These are phyloP conservation scores for Aspergillus tubingensis DNA, from an alignment of 2,329 filamentous ascomycete species.

Conservation along the genomic window DNA sequence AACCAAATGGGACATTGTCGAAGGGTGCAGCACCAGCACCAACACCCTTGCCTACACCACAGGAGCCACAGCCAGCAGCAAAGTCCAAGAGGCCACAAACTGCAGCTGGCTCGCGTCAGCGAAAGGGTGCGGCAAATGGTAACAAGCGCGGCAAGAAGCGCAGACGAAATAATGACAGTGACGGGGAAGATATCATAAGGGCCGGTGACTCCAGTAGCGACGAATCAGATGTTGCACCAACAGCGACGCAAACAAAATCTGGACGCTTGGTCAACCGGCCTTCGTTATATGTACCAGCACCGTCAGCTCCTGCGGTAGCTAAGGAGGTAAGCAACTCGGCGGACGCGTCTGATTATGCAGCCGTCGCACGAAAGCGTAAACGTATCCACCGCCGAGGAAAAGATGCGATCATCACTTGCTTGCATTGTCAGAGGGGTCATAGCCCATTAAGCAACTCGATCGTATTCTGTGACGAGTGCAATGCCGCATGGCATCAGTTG, in stretches of 20 bases:
- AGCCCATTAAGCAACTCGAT: constrained; percentile 76
- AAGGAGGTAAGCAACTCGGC: constrained; percentile 21
- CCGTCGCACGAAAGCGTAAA: constrained; percentile 57
- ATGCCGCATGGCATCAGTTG: constrained; percentile 75
- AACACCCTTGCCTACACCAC: constrained; percentile 8
- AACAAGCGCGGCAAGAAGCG: constrained; percentile 25
- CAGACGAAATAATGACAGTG: constrained; percentile 29
- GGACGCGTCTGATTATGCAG: constrained; percentile 11
- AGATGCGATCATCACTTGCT: constrained; percentile 59
- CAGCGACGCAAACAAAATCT: constrained; percentile 71
- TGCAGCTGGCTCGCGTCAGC: constrained; percentile 17
- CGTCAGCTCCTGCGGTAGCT: constrained; percentile 32
- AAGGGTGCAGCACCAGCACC: background rate
- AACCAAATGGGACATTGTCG: constrained; percentile 11
- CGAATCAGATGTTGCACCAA: constrained; percentile 52
- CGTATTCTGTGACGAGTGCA: constrained; percentile 83
- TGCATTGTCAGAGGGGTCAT: constrained; percentile 70
- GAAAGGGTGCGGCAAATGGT: constrained; percentile 18
- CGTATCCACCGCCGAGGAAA: constrained; percentile 50
- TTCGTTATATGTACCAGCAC: constrained; percentile 60
- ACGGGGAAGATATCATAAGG: constrained; percentile 36
- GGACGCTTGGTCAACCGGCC: constrained; percentile 69
- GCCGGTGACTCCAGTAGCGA: constrained; percentile 42
- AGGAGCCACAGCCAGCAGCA: constrained; percentile 11
- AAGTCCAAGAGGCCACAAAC: constrained; percentile 16